Conservation (phyloP, 2,329 filamentous ascomycete genomes). For the Chaetomium sp. region DNA sequence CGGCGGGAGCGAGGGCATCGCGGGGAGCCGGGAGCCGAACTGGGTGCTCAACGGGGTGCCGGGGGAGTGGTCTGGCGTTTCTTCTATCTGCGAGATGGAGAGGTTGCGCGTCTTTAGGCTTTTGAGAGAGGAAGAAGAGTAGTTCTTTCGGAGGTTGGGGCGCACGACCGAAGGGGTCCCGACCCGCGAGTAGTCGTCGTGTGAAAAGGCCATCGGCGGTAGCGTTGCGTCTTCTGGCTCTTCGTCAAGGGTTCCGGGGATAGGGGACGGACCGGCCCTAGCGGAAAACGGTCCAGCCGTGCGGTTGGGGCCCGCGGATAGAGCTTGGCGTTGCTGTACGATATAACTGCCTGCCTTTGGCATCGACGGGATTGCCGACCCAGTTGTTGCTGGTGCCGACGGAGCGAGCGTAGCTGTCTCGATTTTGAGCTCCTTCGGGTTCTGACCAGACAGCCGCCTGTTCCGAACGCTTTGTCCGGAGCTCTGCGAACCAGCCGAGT, state of each 20-base stretch:
- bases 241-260: constrained; percentile 39
- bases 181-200: constrained; percentile 47
- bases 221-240: constrained; percentile 41
- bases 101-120: constrained; percentile 75
- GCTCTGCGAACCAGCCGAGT: constrained; percentile 38
- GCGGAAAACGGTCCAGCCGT: constrained; percentile 39
- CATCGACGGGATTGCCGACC: constrained; percentile 31
- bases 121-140: constrained; percentile 69
- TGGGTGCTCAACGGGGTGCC: constrained; percentile 72
- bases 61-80: constrained; percentile 68
- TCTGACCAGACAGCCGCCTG: constrained; percentile 78
- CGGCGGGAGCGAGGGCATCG: constrained; percentile 69
- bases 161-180: constrained; percentile 56
- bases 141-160: constrained; percentile 63
- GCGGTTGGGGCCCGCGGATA: constrained; percentile 43
- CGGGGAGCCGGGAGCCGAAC: constrained; percentile 59
- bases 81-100: constrained; percentile 64
- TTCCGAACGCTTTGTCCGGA: constrained; percentile 62
- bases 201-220: constrained; percentile 32
- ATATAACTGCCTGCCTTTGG: constrained; percentile 43
- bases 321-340: constrained; percentile 47
- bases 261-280: constrained; percentile 42
- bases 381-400: constrained; percentile 29
- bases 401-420: constrained; percentile 62
- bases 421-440: constrained; percentile 82